A percentile compares a stretch with the other conserved stretches of the same genome.
Evolutionary conservation across 176 grass and related monocot species (phyloP).

Genomic region (Typha latifolia): DNA sequence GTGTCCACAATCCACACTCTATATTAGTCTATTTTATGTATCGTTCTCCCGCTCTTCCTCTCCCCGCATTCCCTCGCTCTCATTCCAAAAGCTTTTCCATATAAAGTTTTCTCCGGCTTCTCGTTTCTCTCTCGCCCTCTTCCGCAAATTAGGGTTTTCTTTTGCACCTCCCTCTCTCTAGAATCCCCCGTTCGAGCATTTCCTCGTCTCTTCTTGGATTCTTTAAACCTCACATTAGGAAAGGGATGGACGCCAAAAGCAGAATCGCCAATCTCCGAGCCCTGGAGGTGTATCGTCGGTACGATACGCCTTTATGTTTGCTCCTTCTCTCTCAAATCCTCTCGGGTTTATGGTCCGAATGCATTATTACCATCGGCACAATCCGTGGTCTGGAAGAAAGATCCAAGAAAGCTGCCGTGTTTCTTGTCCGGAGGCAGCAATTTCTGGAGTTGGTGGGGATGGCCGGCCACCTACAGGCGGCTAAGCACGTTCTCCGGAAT

Average conservation of each 20-base stretch:
- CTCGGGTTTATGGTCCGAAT: neutral
- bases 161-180: neutral
- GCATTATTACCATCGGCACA: neutral
- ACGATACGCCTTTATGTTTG: neutral
- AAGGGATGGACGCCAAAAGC: neutral
- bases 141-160: neutral
- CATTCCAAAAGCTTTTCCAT: neutral
- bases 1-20: neutral
- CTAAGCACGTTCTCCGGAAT: neutral
- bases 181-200: neutral
- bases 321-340: neutral
- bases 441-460: neutral
- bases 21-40: neutral
- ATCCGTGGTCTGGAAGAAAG: neutral
- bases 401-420: neutral
- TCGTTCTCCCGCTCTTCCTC: neutral
- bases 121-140: neutral
- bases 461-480: neutral
- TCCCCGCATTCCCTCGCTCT: neutral
- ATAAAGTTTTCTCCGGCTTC: neutral
- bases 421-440: neutral
- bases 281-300: neutral
- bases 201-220: neutral
- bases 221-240: neutral
- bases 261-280: no score